Evolutionary conservation across 805 yeast genomes (phyloP).

Genomic region (Hanseniaspora hatyaiensis): DNA sequence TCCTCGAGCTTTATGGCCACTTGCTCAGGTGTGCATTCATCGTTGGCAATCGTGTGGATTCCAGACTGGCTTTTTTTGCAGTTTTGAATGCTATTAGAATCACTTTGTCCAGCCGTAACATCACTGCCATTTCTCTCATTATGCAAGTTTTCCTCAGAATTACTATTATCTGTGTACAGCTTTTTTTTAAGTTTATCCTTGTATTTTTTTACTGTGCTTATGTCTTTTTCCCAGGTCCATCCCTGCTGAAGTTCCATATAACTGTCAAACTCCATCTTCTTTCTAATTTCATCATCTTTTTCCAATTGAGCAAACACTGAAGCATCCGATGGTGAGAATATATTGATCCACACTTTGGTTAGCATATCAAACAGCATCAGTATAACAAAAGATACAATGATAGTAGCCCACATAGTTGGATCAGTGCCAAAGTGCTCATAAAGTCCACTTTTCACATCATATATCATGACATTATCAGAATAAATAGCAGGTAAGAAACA

Average conservation of each 20-base stretch:
- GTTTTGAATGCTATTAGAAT: too few species aligned
- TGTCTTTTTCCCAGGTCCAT: constrained; percentile 56
- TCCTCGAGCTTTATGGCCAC: too few species aligned
- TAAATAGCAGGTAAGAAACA: constrained; percentile 63
- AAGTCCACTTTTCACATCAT: constrained; percentile 61
- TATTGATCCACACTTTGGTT: constrained; percentile 43
- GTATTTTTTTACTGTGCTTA: constrained; percentile 27
- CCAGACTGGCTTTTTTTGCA: too few species aligned
- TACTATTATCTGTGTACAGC: too few species aligned
- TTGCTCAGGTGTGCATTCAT: too few species aligned
- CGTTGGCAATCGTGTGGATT: too few species aligned
- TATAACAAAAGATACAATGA: constrained; percentile 44
- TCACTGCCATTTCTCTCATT: too few species aligned
- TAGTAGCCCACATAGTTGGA: constrained; percentile 74
- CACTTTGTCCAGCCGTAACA: too few species aligned
- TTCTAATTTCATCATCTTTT: constrained; percentile 52
- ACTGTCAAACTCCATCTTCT: constrained; percentile 60
- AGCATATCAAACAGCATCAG: constrained; percentile 59
- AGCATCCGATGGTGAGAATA: constrained; percentile 57
- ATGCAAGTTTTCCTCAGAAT: too few species aligned
- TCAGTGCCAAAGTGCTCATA: constrained; percentile 65
- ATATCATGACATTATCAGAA: constrained; percentile 38
- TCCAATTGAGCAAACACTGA: constrained; percentile 72
- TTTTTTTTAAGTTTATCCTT: constrained; percentile 19
- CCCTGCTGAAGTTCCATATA: constrained; percentile 64